Base-by-base conservation (phyloP, 805 yeast species). In the Lachancea cidri region DNA sequence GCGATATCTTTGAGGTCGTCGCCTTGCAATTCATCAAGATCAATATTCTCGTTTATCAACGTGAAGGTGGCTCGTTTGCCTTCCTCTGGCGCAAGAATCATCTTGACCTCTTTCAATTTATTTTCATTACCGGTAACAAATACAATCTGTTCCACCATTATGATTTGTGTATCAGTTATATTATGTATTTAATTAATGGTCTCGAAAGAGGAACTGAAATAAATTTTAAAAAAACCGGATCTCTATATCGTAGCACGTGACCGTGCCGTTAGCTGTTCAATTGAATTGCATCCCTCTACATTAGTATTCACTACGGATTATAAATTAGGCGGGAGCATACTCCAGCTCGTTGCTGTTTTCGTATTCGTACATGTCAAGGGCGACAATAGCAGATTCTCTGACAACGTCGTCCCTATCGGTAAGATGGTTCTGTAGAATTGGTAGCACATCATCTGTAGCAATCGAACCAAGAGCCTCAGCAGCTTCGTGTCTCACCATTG, bases 401-500 rank as follows among this genome's bases (percentile, higher is more conserved):
- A 93, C 99, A 30, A 93, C 98, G 43, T 73, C 77, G 54, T 86
- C 96, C 45, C 77, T 72, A 62, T 93, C 98, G 51, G 77, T 71
- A 55, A 89, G 74, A 63, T 85, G 85, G 34, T 79, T 70, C 62
- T 84, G 76, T 58, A 94, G 76, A 27, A 93, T 83, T 13, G 97
- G 96, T 50, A 91, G 73, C 29, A 91, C 95, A 44, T 91, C 97
- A 56, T 86, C 96, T 7, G 97, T 86, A 19, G 96, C 98, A 61
- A 93, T 93, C 20, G 95, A 78, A 19, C 98, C 98, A 55, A 94
- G 74, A 18, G 98, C 98, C 69, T 93, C 99, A 18, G 98, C 98
- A 44, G 98, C 98, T 70, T 93, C 99, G 62, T 93, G 99, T 69
- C 99, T 83, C 25, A 94, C 98, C 99, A 93, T 93, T 49, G 94